phyloP scores from a whole-genome alignment of 352 stramenopile species.

The Thraustochytrium sp. region DNA sequence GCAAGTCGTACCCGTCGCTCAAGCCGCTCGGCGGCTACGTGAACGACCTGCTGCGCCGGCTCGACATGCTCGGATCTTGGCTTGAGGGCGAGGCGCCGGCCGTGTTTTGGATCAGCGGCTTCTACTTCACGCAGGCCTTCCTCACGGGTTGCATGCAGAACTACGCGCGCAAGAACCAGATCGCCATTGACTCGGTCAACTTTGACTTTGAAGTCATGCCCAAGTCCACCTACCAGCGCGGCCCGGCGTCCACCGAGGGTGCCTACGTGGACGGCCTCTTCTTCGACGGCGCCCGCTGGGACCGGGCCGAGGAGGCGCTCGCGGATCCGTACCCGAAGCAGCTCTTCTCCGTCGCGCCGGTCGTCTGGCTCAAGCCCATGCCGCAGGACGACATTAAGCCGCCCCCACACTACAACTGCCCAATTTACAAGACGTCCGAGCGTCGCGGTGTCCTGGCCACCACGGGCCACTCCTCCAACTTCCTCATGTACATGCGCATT shows the following conservation, averaged over 20 bases:
- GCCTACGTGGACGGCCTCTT: constrained; percentile 81
- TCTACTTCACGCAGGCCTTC: constrained; percentile 95
- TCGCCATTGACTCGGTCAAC: constrained; percentile 74
- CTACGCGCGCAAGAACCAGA: constrained; percentile 80
- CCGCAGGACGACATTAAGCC: constrained; percentile 62
- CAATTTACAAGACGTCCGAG: constrained; percentile 87
- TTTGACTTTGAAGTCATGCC: constrained; percentile 61
- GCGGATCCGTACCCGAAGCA: constrained; percentile 82
- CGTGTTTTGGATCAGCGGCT: constrained; percentile 88
- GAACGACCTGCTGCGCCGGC: constrained; percentile 76
- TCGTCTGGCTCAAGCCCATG: constrained; percentile 77
- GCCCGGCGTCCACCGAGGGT: constrained; percentile 56
- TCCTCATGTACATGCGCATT: constrained; percentile 83
- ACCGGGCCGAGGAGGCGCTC: constrained; percentile 64
- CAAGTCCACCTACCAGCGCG: constrained; percentile 50
- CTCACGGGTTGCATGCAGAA: constrained; percentile 88
- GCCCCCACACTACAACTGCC: constrained; percentile 77
- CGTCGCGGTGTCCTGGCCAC: constrained; percentile 78
- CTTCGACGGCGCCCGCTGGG: constrained; percentile 76
- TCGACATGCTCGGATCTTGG: constrained; percentile 83
- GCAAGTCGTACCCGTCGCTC: constrained; percentile 52
- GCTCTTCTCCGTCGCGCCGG: constrained; percentile 82
- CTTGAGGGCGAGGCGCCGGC: constrained; percentile 72
- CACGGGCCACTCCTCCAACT: constrained; percentile 88
- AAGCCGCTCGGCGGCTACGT: constrained; percentile 87